Conservation (phyloP, 75 land plant species). For the Sequoiadendron giganteum region DNA sequence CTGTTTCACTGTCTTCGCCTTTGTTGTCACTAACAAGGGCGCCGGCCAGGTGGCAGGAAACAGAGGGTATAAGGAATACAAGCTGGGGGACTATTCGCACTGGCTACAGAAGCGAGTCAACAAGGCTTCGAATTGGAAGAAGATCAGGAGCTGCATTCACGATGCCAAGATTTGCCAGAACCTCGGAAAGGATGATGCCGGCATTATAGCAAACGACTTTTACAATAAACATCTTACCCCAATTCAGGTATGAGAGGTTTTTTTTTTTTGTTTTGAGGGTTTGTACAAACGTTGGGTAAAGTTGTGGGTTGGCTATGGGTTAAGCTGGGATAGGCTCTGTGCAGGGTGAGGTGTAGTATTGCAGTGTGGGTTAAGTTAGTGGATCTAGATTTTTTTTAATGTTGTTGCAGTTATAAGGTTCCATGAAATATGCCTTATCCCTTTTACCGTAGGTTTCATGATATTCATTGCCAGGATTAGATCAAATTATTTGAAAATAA, state of each 20-base stretch:
- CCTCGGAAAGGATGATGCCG: background rate
- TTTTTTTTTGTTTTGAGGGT: background rate
- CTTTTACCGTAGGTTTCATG: too few species aligned
- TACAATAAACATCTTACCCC: constrained; percentile 22
- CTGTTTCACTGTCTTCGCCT: constrained; percentile 67
- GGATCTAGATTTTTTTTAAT: too few species aligned
- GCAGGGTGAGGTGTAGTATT: background rate
- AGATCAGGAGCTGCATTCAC: constrained; percentile 28
- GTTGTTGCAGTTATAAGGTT: background rate
- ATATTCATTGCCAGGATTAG: too few species aligned
- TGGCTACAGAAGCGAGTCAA: constrained; percentile 37
- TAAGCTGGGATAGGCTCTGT: background rate
- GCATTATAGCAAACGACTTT: constrained; percentile 17
- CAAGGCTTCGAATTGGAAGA: constrained; percentile 27
- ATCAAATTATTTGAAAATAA: too few species aligned
- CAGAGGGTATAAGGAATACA: constrained; percentile 38
- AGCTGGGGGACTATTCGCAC: constrained; percentile 29
- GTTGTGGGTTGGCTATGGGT: background rate
- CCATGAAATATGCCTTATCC: background rate
- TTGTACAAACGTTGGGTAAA: background rate
- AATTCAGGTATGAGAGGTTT: background rate
- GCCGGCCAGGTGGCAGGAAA: constrained; percentile 45
- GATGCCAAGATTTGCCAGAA: constrained; percentile 29
- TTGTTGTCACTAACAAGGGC: constrained; percentile 77
- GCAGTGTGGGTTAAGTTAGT: background rate